Conservation (phyloP, 2,329 filamentous ascomycete genomes). For the Talaromyces verruculosus region DNA sequence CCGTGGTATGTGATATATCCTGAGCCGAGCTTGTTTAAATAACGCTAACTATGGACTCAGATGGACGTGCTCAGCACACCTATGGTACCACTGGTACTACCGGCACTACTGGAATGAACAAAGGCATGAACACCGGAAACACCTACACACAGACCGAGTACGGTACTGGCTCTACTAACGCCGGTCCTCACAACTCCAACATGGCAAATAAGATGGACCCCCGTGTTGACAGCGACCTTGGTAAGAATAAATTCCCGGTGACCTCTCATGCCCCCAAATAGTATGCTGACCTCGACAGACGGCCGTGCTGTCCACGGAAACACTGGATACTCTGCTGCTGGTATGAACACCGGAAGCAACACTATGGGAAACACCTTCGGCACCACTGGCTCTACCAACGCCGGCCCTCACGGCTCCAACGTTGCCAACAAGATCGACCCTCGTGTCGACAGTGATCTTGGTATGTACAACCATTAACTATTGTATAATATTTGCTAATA, state of each 20-base stretch:
- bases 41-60: background rate
- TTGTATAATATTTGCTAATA: background rate
- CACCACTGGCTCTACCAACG: conserved; percentile 32
- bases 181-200: conserved; percentile 40
- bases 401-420: conserved; percentile 40
- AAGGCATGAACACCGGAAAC: conserved; percentile 17
- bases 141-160: conserved; percentile 15
- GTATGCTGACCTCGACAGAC: conserved; percentile 15
- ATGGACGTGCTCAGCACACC: background rate
- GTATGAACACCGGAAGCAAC: conserved; percentile 4
- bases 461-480: conserved; percentile 11
- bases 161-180: conserved; percentile 20
- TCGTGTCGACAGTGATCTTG: conserved; percentile 44
- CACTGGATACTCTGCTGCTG: conserved; percentile 23
- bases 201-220: conserved; percentile 41
- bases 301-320: conserved; percentile 15
- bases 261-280: background rate
- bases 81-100: conserved; percentile 2
- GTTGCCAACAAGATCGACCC: conserved; percentile 34
- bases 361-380: conserved; percentile 11
- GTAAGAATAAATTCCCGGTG: background rate
- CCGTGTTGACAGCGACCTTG: conserved; percentile 32
- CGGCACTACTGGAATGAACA: conserved; percentile 16
- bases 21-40: background rate
- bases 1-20: conserved; percentile 20